These are phyloP conservation scores for Lycium ferocissimum DNA, from an alignment of 257 asterid species.

Conservation along the genomic window DNA sequence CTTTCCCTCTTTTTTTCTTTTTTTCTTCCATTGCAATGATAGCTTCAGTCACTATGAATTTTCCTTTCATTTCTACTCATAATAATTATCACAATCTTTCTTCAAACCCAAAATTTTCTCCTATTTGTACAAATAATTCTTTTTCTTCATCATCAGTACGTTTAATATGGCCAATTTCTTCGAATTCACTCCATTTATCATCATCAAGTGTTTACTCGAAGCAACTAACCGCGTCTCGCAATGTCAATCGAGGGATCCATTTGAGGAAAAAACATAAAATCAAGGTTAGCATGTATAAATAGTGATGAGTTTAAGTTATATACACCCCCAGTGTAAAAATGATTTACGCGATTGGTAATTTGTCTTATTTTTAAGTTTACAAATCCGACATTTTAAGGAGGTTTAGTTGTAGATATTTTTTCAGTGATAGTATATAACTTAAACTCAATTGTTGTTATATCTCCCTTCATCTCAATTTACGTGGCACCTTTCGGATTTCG, in stretches of 20 bases:
- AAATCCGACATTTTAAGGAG: neutral
- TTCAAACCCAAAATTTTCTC: neutral
- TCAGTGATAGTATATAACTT: neutral
- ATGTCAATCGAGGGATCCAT: neutral
- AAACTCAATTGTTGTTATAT: too few relatives aligned
- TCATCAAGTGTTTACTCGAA: slow-evolving; percentile 38
- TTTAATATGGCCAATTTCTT: neutral
- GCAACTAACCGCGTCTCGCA: slow-evolving; percentile 18
- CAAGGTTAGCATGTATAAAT: slow-evolving; percentile 32
- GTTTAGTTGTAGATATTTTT: neutral
- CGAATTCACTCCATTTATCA: slow-evolving; percentile 4
- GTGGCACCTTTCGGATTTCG: too few relatives aligned
- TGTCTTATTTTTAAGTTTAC: neutral
- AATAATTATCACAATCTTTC: neutral
- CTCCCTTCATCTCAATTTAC: too few relatives aligned
- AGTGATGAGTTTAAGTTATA: neutral
- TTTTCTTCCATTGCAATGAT: neutral
- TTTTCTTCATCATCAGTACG: neutral
- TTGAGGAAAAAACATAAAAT: slow-evolving; percentile 28
- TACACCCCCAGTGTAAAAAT: neutral
- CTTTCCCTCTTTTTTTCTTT: neutral
- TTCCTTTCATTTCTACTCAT: neutral
- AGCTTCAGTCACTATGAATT: slow-evolving; percentile 13
- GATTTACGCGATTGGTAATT: neutral
- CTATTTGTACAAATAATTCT: neutral